phyloP scores from a whole-genome alignment of 2,329 filamentous ascomycete species.

The Allantophomopsis lycopodina region DNA sequence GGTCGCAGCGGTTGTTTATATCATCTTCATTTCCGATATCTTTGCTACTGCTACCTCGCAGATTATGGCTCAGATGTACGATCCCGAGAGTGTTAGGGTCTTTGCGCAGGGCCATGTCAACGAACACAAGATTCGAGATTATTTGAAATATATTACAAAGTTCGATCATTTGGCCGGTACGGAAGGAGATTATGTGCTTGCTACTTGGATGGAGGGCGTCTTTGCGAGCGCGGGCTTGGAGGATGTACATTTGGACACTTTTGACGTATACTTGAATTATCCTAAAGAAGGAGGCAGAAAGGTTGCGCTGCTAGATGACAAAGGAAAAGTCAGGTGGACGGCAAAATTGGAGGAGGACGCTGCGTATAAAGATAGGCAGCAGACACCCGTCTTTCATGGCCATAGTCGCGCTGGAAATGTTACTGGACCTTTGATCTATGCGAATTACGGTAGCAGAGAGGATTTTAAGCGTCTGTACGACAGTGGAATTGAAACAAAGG shows the following conservation, averaged over 20 bases:
- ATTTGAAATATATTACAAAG: slow-evolving; percentile 62
- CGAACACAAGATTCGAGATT: slow-evolving; percentile 53
- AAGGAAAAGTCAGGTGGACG: slow-evolving; percentile 55
- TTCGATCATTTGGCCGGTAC: slow-evolving; percentile 92
- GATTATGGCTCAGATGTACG: slow-evolving; percentile 59
- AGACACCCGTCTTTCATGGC: slow-evolving; percentile 76
- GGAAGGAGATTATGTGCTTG: slow-evolving; percentile 77
- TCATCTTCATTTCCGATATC: slow-evolving; percentile 75
- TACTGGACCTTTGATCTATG: slow-evolving; percentile 76
- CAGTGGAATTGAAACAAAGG: slow-evolving; percentile 58
- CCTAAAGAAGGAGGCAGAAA: slow-evolving; percentile 63
- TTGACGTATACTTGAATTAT: slow-evolving; percentile 86
- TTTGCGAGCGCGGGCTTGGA: slow-evolving; percentile 65
- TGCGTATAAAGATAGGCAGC: slow-evolving; percentile 50
- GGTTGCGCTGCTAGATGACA: slow-evolving; percentile 64
- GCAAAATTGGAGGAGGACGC: slow-evolving; percentile 74
- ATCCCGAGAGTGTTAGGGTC: slow-evolving; percentile 67
- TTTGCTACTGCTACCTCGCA: slow-evolving; percentile 53
- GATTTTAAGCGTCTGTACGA: slow-evolving; percentile 68
- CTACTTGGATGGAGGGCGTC: slow-evolving; percentile 68
- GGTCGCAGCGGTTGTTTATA: slow-evolving; percentile 65
- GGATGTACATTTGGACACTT: slow-evolving; percentile 62
- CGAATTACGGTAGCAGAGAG: slow-evolving; percentile 75
- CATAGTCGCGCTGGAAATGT: slow-evolving; percentile 80
- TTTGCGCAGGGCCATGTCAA: slow-evolving; percentile 66